Evolutionary conservation across 805 yeast species (phyloP).

Genomic region (Nakazawaea laoshanensis): DNA sequence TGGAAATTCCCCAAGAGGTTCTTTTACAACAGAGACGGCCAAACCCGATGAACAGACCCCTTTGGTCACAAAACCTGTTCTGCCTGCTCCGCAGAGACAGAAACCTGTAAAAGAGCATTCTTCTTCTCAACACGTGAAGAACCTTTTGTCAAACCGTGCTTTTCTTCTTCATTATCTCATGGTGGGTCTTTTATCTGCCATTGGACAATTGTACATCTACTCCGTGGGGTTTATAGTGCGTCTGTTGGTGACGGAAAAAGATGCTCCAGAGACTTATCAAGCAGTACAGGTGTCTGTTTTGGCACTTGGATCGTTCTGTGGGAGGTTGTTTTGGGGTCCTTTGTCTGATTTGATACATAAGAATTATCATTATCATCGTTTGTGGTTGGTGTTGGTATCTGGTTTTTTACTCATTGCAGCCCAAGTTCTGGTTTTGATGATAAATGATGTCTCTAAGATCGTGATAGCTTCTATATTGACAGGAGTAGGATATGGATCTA

Average conservation of each 20-base stretch:
- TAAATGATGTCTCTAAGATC: slow-evolving; percentile 33
- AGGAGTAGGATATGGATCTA: slow-evolving; percentile 63
- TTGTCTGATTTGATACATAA: slow-evolving; percentile 52
- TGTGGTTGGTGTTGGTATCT: slow-evolving; percentile 53
- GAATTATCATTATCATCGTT: slow-evolving; percentile 43
- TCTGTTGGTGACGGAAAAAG: slow-evolving; percentile 24
- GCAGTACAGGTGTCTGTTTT: slow-evolving; percentile 65
- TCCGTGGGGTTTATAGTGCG: slow-evolving; percentile 68
- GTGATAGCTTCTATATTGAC: slow-evolving; percentile 42
- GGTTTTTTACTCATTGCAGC: slow-evolving; percentile 22
- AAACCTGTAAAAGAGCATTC: slow-evolving; percentile 8
- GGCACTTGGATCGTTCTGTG: slow-evolving; percentile 57
- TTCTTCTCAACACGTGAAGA: slow-evolving; percentile 16
- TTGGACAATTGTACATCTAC: slow-evolving; percentile 67
- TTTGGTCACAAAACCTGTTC: background rate
- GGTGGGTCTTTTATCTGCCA: slow-evolving; percentile 50
- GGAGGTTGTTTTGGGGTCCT: slow-evolving; percentile 59
- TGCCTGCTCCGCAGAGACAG: too few species aligned
- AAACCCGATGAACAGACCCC: slow-evolving; percentile 6
- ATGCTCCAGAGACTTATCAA: slow-evolving; percentile 26
- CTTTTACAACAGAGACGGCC: background rate
- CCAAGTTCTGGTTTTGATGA: slow-evolving; percentile 1
- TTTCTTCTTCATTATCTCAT: slow-evolving; percentile 47
- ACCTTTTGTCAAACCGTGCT: slow-evolving; percentile 20
- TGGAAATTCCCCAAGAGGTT: slow-evolving; percentile 1